A percentile compares a stretch with the other conserved stretches of the same genome.
These are phyloP conservation scores for Acanthamoeba triangularis DNA, from an alignment of 208 protist species.

Conservation along the genomic window DNA sequence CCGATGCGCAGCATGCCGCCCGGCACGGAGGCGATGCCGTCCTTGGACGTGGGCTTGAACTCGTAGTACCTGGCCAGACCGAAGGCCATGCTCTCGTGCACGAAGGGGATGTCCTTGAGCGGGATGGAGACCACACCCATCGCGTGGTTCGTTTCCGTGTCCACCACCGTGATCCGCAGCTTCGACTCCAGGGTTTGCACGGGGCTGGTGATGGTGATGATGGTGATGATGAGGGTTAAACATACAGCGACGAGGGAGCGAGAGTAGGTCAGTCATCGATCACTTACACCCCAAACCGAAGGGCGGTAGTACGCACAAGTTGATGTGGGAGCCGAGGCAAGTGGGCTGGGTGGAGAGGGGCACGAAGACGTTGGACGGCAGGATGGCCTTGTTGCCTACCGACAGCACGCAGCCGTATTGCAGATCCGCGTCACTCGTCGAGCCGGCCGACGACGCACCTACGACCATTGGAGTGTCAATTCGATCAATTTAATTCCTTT, in stretches of 20 bases:
- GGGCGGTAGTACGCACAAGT: slow-evolving; percentile 21
- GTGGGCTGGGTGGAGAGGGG: slow-evolving; percentile 41
- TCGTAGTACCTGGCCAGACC: slow-evolving; percentile 46
- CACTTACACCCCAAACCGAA: background rate
- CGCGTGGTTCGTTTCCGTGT: slow-evolving; percentile 58
- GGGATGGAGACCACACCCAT: slow-evolving; percentile 41
- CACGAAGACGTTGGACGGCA: slow-evolving; percentile 25
- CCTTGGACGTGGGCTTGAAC: background rate
- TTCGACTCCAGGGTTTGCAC: slow-evolving; percentile 60
- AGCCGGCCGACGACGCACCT: background rate
- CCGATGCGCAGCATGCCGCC: slow-evolving; percentile 39
- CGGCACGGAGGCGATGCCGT: background rate
- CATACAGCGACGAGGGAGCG: background rate
- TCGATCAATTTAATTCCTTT: too few relatives aligned
- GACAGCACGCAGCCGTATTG: slow-evolving; percentile 33
- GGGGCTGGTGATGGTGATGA: too few relatives aligned
- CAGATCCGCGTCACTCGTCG: slow-evolving; percentile 31
- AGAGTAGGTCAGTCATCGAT: background rate
- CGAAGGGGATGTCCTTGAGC: slow-evolving; percentile 57
- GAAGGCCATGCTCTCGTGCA: slow-evolving; percentile 76
- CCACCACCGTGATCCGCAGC: slow-evolving; percentile 3
- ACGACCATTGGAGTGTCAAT: too few relatives aligned
- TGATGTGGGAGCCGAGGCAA: slow-evolving; percentile 71
- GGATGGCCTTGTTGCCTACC: slow-evolving; percentile 37
- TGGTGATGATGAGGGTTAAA: background rate